Percentiles rank a stretch among this genome's conserved stretches.
phyloP scores from a whole-genome alignment of 2,329 filamentous ascomycete genomes.

The Venturia carpophila region DNA sequence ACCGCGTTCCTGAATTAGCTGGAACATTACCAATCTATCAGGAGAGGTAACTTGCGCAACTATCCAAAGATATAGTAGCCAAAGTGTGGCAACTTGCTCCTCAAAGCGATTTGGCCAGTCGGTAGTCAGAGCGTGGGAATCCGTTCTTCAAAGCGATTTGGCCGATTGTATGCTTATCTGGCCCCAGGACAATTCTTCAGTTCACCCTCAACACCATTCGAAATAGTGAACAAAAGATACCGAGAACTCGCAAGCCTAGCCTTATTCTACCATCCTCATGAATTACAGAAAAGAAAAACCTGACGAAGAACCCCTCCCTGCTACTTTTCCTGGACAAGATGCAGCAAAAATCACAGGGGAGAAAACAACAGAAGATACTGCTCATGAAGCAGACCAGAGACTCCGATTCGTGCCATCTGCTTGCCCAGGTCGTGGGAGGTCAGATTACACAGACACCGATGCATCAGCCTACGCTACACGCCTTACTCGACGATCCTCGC shows the following conservation, averaged over 20 bases:
- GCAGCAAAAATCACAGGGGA: background rate
- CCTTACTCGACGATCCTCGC: background rate
- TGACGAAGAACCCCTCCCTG: background rate
- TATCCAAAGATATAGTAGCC: background rate
- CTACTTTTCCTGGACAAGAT: background rate
- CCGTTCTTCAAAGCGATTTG: background rate
- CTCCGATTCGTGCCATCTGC: background rate
- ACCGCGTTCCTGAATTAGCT: background rate
- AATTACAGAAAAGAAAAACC: background rate
- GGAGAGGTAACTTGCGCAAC: background rate
- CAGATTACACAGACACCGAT: background rate
- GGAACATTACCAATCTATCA: background rate
- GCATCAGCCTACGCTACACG: background rate
- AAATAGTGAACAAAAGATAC: background rate
- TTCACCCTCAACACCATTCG: background rate
- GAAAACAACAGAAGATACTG: background rate
- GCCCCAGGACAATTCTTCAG: background rate
- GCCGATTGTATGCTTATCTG: background rate
- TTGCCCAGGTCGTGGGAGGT: background rate
- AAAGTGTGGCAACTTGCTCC: background rate
- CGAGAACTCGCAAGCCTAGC: background rate
- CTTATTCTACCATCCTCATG: background rate
- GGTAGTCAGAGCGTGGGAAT: too few species aligned
- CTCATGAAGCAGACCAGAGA: background rate
- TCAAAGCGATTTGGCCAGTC: background rate